These are phyloP conservation scores for Raphanus sativus DNA, from an alignment of 345 rosid genomes.

Conservation along the genomic window DNA sequence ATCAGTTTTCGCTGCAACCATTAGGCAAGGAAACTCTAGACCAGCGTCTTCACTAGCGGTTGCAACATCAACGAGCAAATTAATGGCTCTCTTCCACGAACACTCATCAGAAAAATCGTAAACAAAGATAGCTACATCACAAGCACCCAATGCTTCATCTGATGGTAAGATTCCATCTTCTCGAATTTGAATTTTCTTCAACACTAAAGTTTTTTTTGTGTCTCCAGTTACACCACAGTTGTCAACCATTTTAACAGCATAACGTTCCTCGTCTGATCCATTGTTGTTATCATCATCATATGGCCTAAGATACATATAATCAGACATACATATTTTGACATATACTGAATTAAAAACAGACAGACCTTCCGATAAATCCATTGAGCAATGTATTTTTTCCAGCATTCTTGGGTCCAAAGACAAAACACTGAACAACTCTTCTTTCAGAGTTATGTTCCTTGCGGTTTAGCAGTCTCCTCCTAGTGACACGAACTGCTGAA, in stretches of 20 bases:
- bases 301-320: conserved; percentile 40
- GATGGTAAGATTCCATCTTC: conserved; percentile 57
- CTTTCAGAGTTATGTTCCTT: conserved; percentile 72
- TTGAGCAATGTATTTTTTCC: conserved; percentile 78
- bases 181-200: conserved; percentile 52
- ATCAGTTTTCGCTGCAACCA: conserved; percentile 85
- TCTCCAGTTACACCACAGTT: conserved; percentile 45
- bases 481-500: conserved; percentile 59
- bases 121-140: conserved; percentile 81
- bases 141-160: conserved; percentile 71
- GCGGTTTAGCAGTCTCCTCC: conserved; percentile 61
- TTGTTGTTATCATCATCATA: conserved; percentile 45
- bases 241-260: conserved; percentile 66
- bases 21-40: conserved; percentile 77
- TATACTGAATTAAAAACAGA: background rate
- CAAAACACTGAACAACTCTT: conserved; percentile 76
- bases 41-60: conserved; percentile 67
- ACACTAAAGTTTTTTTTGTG: conserved; percentile 59
- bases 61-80: conserved; percentile 80
- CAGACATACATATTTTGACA: background rate
- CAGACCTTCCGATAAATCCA: conserved; percentile 73
- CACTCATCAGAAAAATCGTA: conserved; percentile 79
- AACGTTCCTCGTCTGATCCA: conserved; percentile 51
- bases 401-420: conserved; percentile 75
- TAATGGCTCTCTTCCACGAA: conserved; percentile 71